Base-by-base conservation (phyloP, 78 protist genomes). In the Andalucia godoyi region DNA sequence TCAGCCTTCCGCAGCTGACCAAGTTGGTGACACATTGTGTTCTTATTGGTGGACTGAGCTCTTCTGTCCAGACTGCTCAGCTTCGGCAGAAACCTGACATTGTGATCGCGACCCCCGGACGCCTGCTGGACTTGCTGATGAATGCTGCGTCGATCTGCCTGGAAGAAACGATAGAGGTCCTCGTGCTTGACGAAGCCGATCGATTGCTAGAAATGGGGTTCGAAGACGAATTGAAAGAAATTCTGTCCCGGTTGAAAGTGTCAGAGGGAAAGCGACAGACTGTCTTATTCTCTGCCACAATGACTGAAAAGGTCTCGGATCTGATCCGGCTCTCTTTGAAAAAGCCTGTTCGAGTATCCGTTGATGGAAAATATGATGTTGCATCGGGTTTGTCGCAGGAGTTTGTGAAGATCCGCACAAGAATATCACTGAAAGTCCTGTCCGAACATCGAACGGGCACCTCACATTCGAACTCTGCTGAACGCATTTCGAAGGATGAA, bases 131-230 rank as follows among this genome's bases (percentile, higher is more conserved):
- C 52, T 30, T 91, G 23, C 62, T 57, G 41, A 86, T 80, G 69
- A 78, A 32, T 17, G 18, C 57, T 63, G 6, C 69, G 53, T 13
- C 89, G 3, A 74, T 55, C 33, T 71, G 80, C 40, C 57, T 87
- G 32, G 72, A 75, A 32, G 91, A 84, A 23, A 80, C 58, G 46
- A 39, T 81, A 37, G 84, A 72, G 38, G 43, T 76, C 32, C 77
- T 85, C 27, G 88, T 86, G 9, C 54, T 86, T n/a, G 98, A 90
- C 42, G 95, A 90, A 53, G 95, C 94, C 27, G 96, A 90, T 66
- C 54, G 89, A 25, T 66, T 87, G 21, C 72, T 91, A 25, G 85
- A 88, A 42, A 79, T 85, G 80, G 93, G 91, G 42, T 87, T 91
- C 83, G 42, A 53, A 23, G 83, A 75, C 46, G 78, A 81, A 52